phyloP scores from a whole-genome alignment of 129 eudicot genomes.

The Pseudognaphalium luteoalbum region DNA sequence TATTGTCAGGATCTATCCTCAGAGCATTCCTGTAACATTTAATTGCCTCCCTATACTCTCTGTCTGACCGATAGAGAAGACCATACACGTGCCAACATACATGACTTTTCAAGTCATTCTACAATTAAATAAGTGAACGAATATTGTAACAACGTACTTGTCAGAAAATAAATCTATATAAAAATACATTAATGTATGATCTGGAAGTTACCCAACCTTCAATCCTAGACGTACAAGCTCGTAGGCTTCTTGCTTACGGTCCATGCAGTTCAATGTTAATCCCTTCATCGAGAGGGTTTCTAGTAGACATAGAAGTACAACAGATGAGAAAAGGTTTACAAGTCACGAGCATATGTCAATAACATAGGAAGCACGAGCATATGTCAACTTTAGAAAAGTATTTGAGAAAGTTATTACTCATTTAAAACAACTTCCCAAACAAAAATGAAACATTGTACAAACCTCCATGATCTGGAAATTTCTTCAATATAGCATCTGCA shows the following conservation, averaged over 20 bases:
- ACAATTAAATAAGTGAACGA: slow-evolving; percentile 29
- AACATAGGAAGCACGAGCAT: too few species aligned
- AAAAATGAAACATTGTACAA: slow-evolving; percentile 13
- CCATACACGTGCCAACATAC: slow-evolving; percentile 99
- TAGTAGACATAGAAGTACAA: slow-evolving; percentile 30
- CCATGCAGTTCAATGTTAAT: slow-evolving; percentile 95
- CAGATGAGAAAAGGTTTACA: not conserved
- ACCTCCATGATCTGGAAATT: slow-evolving; percentile 99
- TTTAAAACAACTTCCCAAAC: not conserved
- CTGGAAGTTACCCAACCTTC: slow-evolving; percentile 53
- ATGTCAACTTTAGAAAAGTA: not conserved
- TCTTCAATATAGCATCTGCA: slow-evolving; percentile 89
- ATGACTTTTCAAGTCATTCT: slow-evolving; percentile 99
- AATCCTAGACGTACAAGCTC: slow-evolving; percentile 96
- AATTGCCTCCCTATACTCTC: slow-evolving; percentile 97
- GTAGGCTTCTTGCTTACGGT: slow-evolving; percentile 97
- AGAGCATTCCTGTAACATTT: slow-evolving; percentile 96
- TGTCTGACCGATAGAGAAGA: slow-evolving; percentile 93
- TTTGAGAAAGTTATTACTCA: not conserved
- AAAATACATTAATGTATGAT: slow-evolving; percentile 1
- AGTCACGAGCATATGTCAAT: not conserved
- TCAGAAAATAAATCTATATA: not conserved
- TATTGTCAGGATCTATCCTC: slow-evolving; percentile 97
- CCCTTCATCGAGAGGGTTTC: slow-evolving; percentile 99
- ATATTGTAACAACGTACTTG: not conserved